Evolutionary conservation across 805 yeast species (phyloP).

Genomic region (Phaffomyces opuntiae): DNA sequence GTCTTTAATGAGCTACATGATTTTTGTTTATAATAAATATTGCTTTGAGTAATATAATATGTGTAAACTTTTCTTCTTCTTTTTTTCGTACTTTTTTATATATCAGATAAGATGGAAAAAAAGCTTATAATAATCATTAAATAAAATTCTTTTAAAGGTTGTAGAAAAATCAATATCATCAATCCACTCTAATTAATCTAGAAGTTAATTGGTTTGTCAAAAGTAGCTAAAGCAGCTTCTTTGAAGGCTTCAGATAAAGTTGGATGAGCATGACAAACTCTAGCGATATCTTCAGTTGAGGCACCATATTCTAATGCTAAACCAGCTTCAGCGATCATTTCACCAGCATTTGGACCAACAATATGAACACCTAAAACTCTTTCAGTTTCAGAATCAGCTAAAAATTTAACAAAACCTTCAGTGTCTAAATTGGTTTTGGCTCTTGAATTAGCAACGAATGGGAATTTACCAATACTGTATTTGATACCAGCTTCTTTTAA

Average conservation of each 20-base stretch:
- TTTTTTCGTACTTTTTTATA: background rate
- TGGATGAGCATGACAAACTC: constrained; percentile 99
- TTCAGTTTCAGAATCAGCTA: constrained; percentile 96
- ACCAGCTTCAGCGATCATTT: constrained; percentile 98
- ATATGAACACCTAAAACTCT: constrained; percentile 95
- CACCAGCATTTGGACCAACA: constrained; percentile 98
- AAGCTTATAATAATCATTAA: background rate
- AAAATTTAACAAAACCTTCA: constrained; percentile 93
- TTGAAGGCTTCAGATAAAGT: constrained; percentile 96
- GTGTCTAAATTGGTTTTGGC: constrained; percentile 97
- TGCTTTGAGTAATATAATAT: background rate
- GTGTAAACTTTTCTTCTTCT: background rate
- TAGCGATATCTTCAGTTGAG: constrained; percentile 92
- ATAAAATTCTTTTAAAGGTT: background rate
- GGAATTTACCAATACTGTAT: constrained; percentile 95
- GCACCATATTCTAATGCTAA: constrained; percentile 99
- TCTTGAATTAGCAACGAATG: constrained; percentile 98
- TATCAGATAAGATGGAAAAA: background rate
- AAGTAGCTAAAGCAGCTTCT: constrained; percentile 94
- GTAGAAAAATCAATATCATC: background rate
- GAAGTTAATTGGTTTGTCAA: constrained; percentile 85
- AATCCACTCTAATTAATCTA: constrained; percentile 25
- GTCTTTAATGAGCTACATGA: too few species aligned
- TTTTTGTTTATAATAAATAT: too few species aligned
- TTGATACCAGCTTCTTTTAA: constrained; percentile 86